Evolutionary conservation across 139 green algal species (phyloP), one percentile per base, ranked within the genome.

Genomic region (Tetradesmus lagerheimii): DNA sequence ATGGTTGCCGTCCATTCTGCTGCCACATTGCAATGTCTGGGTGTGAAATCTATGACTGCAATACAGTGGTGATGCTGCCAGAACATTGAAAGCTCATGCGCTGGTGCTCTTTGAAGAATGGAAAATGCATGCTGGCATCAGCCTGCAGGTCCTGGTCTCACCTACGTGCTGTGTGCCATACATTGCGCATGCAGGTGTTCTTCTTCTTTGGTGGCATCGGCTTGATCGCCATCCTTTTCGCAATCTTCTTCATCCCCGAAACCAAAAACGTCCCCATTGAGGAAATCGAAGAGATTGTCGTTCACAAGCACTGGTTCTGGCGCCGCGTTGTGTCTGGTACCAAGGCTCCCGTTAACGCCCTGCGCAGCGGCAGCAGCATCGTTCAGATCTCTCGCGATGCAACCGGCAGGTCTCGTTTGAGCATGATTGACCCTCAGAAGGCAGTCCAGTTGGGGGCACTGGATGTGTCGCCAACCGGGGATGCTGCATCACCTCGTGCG

Each of bases 161-260:
- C n/a, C n/a, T n/a, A n/a, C n/a, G n/a, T n/a, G n/a, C n/a, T n/a
- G n/a, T n/a, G n/a, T n/a, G n/a, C n/a, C n/a, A n/a, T n/a, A n/a
- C n/a, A n/a, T n/a, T n/a, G n/a, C n/a, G n/a, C n/a, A n/a, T n/a
- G n/a, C n/a, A 87, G 81, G 81, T 95, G 27, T 97, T 96, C 92
- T 81, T 96, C 84, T 96, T 96, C 84, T 96, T 96, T 43, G 92
- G 91, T 20, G 93, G 85, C 83, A 95, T 91, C 39, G 92, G 96
- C 0, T 62, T 93, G 0, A 71, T 97, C 2, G 96, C 96, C 89
- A 94, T 93, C 11, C 8, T 95, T 0, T 96, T 93, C 35, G 85
- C 95, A 2, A 85, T 90, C n/a, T 90, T 97, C 57, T 94, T 96
- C 53, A 62, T 97, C n/a, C 95, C 95, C 27, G 95, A 97, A 85